These are phyloP conservation scores for Apostasia ramifera DNA, from an alignment of 106 monocot species.

Conservation along the genomic window DNA sequence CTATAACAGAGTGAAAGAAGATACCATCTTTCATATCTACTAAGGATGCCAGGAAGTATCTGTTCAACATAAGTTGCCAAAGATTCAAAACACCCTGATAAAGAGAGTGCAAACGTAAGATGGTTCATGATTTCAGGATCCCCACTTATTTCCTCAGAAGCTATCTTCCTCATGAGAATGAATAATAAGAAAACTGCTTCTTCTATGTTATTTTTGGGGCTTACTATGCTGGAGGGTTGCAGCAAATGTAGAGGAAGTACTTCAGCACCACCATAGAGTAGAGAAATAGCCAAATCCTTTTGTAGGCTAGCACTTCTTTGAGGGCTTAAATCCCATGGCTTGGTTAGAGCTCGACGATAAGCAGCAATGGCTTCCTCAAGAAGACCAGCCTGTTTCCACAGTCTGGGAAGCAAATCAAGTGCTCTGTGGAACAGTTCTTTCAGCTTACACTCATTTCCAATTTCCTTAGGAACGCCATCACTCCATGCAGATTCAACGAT, in stretches of 20 bases:
- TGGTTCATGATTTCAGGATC: conserved; percentile 80
- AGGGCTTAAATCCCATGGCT: conserved; percentile 65
- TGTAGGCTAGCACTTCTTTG: conserved; percentile 47
- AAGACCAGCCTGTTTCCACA: conserved; percentile 66
- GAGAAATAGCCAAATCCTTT: conserved; percentile 59
- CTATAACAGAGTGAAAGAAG: conserved; percentile 73
- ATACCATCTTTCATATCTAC: conserved; percentile 77
- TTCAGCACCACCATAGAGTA: conserved; percentile 64
- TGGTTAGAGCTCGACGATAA: conserved; percentile 58
- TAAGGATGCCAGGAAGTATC: conserved; percentile 55
- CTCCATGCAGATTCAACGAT: conserved; percentile 79
- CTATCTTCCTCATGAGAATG: conserved; percentile 50
- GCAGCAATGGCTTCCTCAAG: conserved; percentile 57
- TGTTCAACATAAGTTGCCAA: conserved; percentile 55
- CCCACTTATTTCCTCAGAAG: conserved; percentile 54
- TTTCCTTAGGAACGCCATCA: conserved; percentile 40
- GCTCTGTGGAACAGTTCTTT: conserved; percentile 73
- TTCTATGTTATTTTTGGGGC: conserved; percentile 49
- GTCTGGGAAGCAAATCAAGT: conserved; percentile 48
- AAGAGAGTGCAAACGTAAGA: conserved; percentile 61
- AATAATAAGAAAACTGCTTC: conserved; percentile 66
- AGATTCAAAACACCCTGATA: conserved; percentile 43
- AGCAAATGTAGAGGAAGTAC: conserved; percentile 26
- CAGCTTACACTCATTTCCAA: conserved; percentile 45
- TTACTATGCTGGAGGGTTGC: conserved; percentile 14